Conservation (phyloP, 257 asterid genomes). For the Nicotiana sylvestris region DNA sequence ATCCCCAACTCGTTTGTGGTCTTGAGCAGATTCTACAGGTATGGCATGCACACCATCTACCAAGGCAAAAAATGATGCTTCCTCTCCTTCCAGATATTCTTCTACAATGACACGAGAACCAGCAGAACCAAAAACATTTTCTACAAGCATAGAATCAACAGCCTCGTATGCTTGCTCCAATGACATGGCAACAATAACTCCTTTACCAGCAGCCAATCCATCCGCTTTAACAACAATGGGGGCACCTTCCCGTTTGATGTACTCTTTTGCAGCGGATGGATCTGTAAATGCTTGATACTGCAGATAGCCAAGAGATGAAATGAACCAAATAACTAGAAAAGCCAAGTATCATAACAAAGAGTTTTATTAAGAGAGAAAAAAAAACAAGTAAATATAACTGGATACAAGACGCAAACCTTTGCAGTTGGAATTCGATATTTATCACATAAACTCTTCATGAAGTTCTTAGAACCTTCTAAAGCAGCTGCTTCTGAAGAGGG, state of each 20-base stretch:
- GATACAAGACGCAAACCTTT: slow-evolving; percentile 40
- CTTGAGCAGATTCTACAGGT: slow-evolving; percentile 94
- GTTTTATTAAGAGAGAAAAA: slow-evolving; percentile 2
- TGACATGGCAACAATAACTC: slow-evolving; percentile 82
- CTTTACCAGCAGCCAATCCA: slow-evolving; percentile 96
- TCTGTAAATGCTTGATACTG: slow-evolving; percentile 81
- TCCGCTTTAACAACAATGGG: slow-evolving; percentile 94
- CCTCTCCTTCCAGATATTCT: slow-evolving; percentile 93
- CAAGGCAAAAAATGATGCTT: slow-evolving; percentile 87
- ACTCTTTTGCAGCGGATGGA: slow-evolving; percentile 65
- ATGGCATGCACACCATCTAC: slow-evolving; percentile 92
- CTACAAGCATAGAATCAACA: slow-evolving; percentile 85
- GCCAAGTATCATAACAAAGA: not conserved
- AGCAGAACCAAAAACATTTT: slow-evolving; percentile 71
- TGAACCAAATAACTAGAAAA: not conserved
- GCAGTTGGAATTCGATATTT: slow-evolving; percentile 93
- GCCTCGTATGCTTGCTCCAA: slow-evolving; percentile 82
- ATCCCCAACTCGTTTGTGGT: slow-evolving; percentile 93
- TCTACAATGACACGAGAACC: slow-evolving; percentile 73
- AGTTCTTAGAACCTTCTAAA: slow-evolving; percentile 86
- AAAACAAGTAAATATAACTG: not conserved
- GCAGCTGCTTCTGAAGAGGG: slow-evolving; percentile 98
- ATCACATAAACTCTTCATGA: slow-evolving; percentile 84
- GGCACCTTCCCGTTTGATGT: slow-evolving; percentile 66
- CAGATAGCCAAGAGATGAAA: slow-evolving; percentile 13